These are phyloP conservation scores for Colletotrichum sp. DNA, from an alignment of 2,329 filamentous ascomycete species.

Conservation along the genomic window DNA sequence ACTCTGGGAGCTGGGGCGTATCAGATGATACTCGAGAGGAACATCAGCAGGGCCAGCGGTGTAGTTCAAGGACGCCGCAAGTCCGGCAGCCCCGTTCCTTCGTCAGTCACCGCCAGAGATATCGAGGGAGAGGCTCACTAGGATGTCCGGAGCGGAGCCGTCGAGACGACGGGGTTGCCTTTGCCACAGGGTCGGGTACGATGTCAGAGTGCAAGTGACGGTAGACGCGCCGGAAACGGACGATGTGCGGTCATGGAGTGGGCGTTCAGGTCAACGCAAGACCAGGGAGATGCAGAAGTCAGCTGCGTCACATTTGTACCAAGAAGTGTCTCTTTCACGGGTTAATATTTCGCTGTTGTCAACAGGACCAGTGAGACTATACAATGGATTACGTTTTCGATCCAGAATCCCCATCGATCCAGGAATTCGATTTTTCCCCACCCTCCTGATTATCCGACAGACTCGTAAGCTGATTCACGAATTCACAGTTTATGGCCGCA, in stretches of 20 bases:
- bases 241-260: not conserved
- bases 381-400: not conserved
- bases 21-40: conserved; percentile 50
- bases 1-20: conserved; percentile 52
- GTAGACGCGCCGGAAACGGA: not conserved
- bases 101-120: conserved; percentile 5
- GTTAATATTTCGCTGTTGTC: not conserved
- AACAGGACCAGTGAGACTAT: not conserved
- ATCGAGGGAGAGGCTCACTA: conserved; percentile 2
- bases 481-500: not conserved
- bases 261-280: not conserved
- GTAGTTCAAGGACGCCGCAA: conserved; percentile 34
- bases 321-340: not conserved
- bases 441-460: not conserved
- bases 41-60: conserved; percentile 36
- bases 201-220: not conserved
- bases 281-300: not conserved
- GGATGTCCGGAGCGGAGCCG: not conserved
- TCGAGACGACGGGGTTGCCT: not conserved
- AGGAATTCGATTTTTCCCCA: not conserved
- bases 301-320: not conserved
- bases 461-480: not conserved
- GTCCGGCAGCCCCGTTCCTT: conserved; percentile 31
- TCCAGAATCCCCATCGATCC: not conserved
- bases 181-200: not conserved